Conservation (phyloP, 208 protist genomes). For the Borovskyia barvae region DNA sequence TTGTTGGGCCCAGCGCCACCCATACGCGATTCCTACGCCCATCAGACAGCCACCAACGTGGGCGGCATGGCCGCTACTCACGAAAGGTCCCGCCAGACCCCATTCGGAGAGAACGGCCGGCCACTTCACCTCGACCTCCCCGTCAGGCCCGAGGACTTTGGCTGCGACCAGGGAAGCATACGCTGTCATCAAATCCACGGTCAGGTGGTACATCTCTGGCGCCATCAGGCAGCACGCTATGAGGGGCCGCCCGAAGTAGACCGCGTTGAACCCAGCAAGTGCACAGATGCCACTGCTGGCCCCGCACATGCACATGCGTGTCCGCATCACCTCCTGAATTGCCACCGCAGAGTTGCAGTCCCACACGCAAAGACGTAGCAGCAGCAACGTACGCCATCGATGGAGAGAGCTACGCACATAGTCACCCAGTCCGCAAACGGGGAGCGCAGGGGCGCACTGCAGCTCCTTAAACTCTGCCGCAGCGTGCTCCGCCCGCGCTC, state of each 20-base stretch:
- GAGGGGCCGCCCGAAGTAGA: slow-evolving; percentile 35
- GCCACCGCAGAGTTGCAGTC: slow-evolving; percentile 18
- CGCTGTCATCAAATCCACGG: slow-evolving; percentile 8
- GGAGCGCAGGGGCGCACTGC: no score
- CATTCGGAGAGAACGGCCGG: slow-evolving; percentile 13
- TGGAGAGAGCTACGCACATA: slow-evolving; percentile 1
- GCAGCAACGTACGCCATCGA: not conserved
- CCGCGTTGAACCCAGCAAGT: slow-evolving; percentile 54
- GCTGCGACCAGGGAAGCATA: slow-evolving; percentile 8
- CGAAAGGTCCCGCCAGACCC: slow-evolving; percentile 29
- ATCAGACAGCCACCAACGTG: slow-evolving; percentile 63
- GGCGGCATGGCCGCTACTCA: slow-evolving; percentile 58
- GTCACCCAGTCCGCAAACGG: no score
- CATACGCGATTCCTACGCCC: slow-evolving; percentile 34
- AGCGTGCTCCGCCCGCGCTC: slow-evolving; percentile 8
- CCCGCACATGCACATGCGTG: slow-evolving; percentile 57
- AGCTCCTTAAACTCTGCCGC: no score
- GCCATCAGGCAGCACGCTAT: slow-evolving; percentile 29
- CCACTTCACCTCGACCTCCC: not conserved
- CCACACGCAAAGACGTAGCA: slow-evolving; percentile 19
- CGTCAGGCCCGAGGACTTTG: not conserved
- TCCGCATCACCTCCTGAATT: slow-evolving; percentile 31
- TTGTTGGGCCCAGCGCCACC: slow-evolving; percentile 29
- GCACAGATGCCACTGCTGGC: slow-evolving; percentile 53
- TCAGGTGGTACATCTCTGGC: slow-evolving; percentile 32